A percentile compares a stretch with the other conserved stretches of the same genome.
These are phyloP conservation scores for Diaporthe nobilis DNA, from an alignment of 2,329 filamentous ascomycete species.

Conservation along the genomic window DNA sequence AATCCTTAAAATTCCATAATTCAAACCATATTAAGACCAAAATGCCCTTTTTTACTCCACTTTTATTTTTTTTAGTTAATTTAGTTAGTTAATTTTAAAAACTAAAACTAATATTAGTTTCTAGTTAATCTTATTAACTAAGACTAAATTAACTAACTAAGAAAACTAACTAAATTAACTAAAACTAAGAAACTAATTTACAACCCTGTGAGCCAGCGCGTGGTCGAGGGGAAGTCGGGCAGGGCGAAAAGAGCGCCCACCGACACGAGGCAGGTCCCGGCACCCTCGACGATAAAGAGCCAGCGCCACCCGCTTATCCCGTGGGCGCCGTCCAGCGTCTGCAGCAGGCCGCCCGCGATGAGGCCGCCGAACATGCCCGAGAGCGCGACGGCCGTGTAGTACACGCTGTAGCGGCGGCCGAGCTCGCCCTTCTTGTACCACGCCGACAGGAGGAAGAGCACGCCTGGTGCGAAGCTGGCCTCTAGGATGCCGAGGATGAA, in stretches of 20 bases:
- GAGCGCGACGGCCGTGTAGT: constrained; percentile 44
- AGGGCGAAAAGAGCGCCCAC: constrained; percentile 19
- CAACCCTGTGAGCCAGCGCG: constrained; percentile 39
- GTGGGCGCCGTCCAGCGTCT: constrained; percentile 28
- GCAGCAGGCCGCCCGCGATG: constrained; percentile 65
- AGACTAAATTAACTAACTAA: too few relatives aligned
- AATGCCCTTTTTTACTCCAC: too few relatives aligned
- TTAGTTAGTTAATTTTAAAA: too few relatives aligned
- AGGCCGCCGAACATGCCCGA: constrained; percentile 62
- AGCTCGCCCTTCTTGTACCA: constrained; percentile 66
- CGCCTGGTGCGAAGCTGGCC: constrained; percentile 69
- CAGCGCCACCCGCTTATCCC: constrained; percentile 31
- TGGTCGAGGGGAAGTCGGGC: constrained; percentile 37
- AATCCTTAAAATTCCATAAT: too few relatives aligned
- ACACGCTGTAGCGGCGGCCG: constrained; percentile 29
- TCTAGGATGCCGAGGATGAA: constrained; percentile 70
- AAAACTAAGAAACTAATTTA: too few relatives aligned
- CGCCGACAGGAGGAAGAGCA: constrained; percentile 72
- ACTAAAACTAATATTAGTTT: too few relatives aligned
- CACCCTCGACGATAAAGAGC: constrained; percentile 37
- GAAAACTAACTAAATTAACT: too few relatives aligned
- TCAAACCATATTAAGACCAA: too few relatives aligned
- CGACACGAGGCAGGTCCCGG: constrained; percentile 24
- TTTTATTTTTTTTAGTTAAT: too few relatives aligned
- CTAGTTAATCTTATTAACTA: too few relatives aligned